Percentiles rank a stretch among this genome's conserved stretches.
phyloP scores from a whole-genome alignment of 2,329 filamentous ascomycete genomes.

The Alternaria longipes region DNA sequence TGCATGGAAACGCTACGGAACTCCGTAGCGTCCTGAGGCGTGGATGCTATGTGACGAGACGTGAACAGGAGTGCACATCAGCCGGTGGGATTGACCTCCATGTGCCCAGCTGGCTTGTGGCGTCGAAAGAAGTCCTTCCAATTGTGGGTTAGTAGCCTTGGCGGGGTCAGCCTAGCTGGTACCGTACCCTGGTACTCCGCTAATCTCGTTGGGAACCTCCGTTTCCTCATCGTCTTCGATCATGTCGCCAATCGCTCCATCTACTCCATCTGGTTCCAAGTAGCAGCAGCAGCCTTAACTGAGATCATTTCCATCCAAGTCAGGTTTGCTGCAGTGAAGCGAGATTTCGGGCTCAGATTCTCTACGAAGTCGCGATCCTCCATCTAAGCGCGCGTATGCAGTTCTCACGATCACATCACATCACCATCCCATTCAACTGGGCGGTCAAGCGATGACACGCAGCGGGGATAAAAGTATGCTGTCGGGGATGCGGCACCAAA shows the following conservation, averaged over 20 bases:
- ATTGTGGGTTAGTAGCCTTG: constrained; percentile 9
- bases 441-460: neutral
- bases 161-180: neutral
- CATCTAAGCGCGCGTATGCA: constrained; percentile 15
- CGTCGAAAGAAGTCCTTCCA: neutral
- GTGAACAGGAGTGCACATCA: neutral
- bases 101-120: neutral
- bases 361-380: constrained; percentile 3
- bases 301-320: constrained; percentile 5
- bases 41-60: neutral
- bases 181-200: neutral
- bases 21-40: neutral
- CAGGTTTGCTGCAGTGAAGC: constrained; percentile 11
- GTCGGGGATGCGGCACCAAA: neutral
- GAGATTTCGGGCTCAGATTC: constrained; percentile 5
- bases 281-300: neutral
- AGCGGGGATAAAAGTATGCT: neutral
- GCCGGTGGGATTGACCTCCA: neutral
- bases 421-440: neutral
- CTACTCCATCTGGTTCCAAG: constrained; percentile 4
- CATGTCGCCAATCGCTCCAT: constrained; percentile 11
- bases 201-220: neutral
- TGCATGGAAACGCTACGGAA: neutral
- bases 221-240: constrained; percentile 5
- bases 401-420: constrained; percentile 4